Evolutionary conservation across 225 moss, liverwort and hornwort genomes (phyloP).

Genomic region (Neckera pumila): DNA sequence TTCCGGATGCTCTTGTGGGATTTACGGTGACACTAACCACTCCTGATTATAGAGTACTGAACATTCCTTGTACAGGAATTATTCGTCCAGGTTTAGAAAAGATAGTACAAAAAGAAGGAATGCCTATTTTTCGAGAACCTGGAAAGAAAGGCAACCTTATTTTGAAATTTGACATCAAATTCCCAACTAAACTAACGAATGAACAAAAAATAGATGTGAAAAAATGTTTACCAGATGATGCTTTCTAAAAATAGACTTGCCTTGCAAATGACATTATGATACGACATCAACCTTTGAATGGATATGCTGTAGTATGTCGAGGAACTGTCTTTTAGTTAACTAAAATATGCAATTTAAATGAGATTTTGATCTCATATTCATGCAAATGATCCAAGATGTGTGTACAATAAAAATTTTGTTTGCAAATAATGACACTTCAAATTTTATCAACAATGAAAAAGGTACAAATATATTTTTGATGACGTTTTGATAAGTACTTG

Average conservation of each 20-base stretch:
- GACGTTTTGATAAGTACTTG: not conserved
- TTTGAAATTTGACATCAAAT: conserved; percentile 66
- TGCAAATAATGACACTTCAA: not conserved
- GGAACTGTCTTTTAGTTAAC: not conserved
- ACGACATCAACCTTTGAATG: no score
- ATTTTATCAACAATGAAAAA: not conserved
- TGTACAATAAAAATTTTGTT: not conserved
- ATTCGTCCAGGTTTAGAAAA: conserved; percentile 62
- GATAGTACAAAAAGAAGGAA: conserved; percentile 62
- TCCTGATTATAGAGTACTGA: conserved; percentile 63
- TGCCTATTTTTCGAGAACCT: conserved; percentile 63
- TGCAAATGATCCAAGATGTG: not conserved
- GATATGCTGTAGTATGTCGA: not conserved
- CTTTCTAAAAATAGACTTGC: not conserved
- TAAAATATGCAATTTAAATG: rapidly evolving
- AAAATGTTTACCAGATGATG: conserved; percentile 23
- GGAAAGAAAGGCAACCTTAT: conserved; percentile 79
- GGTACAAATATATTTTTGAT: not conserved
- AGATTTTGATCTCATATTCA: not conserved
- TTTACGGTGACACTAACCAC: conserved; percentile 48
- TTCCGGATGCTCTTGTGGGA: conserved; percentile 64
- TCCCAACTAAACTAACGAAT: conserved; percentile 38
- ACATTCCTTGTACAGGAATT: conserved; percentile 55
- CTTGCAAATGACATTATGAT: not conserved
- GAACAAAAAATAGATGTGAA: conserved; percentile 51